Percentiles rank a stretch among this genome's conserved stretches.
phyloP scores from a whole-genome alignment of 2,329 filamentous ascomycete species.

The Eutypa lata region DNA sequence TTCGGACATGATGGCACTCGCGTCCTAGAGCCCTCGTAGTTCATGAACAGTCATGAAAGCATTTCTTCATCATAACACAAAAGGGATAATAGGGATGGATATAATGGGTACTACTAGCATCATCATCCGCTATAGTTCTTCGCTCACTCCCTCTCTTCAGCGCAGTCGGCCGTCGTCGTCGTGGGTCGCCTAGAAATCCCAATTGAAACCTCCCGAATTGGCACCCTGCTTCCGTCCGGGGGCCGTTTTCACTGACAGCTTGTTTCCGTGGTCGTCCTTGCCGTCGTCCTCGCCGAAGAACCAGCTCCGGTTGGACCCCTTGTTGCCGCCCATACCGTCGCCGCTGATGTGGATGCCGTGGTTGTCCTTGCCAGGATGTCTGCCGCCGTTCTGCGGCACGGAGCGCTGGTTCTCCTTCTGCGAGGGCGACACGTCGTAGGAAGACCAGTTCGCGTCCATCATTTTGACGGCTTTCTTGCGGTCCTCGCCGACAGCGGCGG shows the following conservation, averaged over 20 bases:
- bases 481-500: conserved; percentile 48
- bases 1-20: neutral
- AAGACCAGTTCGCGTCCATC: conserved; percentile 64
- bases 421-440: conserved; percentile 54
- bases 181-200: conserved; percentile 30
- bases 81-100: conserved; percentile 3
- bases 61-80: neutral
- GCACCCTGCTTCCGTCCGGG: conserved; percentile 36
- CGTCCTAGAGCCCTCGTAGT: neutral
- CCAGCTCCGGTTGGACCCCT: conserved; percentile 55
- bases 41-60: neutral
- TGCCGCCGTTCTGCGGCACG: conserved; percentile 12
- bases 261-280: conserved; percentile 45
- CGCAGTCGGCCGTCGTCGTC: conserved; percentile 12
- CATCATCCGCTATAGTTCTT: conserved; percentile 1
- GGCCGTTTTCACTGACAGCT: conserved; percentile 30
- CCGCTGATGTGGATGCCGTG: conserved; percentile 49
- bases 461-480: conserved; percentile 69
- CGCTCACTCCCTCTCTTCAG: conserved; percentile 3
- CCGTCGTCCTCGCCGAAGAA: conserved; percentile 54
- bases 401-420: conserved; percentile 50
- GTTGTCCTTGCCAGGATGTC: neutral
- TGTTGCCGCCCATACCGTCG: conserved; percentile 65
- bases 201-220: conserved; percentile 26
- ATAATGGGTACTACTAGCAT: conserved; percentile 9